Evolutionary conservation across 176 grass and related monocot genomes (phyloP).

Genomic region (Avena insularis): DNA sequence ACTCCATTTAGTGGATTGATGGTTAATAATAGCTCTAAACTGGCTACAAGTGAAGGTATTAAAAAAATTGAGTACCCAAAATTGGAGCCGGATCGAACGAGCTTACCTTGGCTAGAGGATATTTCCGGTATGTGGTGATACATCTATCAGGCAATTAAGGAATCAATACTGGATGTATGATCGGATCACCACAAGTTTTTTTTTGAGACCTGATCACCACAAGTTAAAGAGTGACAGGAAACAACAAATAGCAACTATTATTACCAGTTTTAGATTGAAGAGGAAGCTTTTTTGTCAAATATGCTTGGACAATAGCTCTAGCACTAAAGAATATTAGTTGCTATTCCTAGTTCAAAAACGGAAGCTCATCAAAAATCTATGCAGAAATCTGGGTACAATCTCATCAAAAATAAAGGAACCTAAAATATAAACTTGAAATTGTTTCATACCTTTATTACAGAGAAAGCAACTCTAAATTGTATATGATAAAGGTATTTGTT

Average conservation of each 20-base stretch:
- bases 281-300: conserved; percentile 96
- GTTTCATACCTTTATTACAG: conserved; percentile 74
- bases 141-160: conserved; percentile 9
- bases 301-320: conserved; percentile 97
- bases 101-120: too few relatives aligned
- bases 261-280: conserved; percentile 94
- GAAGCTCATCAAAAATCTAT: conserved; percentile 14
- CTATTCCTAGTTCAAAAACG: conserved; percentile 81
- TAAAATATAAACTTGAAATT: neutral
- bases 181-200: neutral
- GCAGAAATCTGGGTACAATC: conserved; percentile 32
- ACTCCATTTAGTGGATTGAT: too few relatives aligned
- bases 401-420: neutral
- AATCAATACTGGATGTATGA: neutral
- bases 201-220: too few relatives aligned
- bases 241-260: neutral
- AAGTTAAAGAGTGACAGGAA: conserved; percentile 12
- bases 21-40: too few relatives aligned
- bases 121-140: too few relatives aligned
- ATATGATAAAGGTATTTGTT: too few relatives aligned
- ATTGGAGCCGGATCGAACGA: too few relatives aligned
- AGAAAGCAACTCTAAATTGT: conserved; percentile 43
- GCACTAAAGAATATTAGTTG: conserved; percentile 97
- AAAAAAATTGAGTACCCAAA: too few relatives aligned
- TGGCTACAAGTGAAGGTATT: too few relatives aligned